Base-by-base conservation (phyloP, 75 land plant species). In the Adiantum capillusveneris region DNA sequence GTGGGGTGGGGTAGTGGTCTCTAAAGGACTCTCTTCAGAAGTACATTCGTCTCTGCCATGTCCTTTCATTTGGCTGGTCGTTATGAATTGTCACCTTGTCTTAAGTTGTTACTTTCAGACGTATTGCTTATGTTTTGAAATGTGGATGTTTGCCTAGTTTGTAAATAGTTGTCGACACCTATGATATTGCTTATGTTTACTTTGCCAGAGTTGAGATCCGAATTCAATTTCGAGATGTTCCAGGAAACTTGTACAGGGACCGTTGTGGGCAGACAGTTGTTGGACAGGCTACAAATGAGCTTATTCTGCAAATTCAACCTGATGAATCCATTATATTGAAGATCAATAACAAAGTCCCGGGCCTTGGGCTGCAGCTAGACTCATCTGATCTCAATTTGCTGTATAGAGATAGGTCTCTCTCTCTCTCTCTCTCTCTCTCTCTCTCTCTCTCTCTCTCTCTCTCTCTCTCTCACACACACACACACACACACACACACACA, bases 301-400 rank as follows among this genome's bases (percentile, higher is more conserved):
- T 89, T 9, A 61, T 89, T 24, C 45, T 90, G 1, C 65, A 84
- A 21, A 78, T 70, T 16, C 43, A 59, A 31, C 92, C 96, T 25
- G 83, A 84, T 30, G 87, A 84, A 56, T 94, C 81, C 25, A 90
- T 90, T 31, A 52, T 65, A 11, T 31, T 90, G 50, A 83, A 72
- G 44, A 70, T 90, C 62, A 90, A 86, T 65, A 90, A 90, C 53
- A 90, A 90, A 56, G 65, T 90, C 44, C 96, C 96, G 1, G 96
- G 96, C 7, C 37, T 90, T 26, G 87, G 77, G 11, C 17, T 87
- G 65, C 75, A 72, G 31, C 53, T 90, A 65, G 96, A 90, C 71
- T 69, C 76, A 56, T 71, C 80, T 26, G 80, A 89, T 41, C 72
- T 89, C 11, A 89, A 89, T 69, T 57, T 88, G 67, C 77, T 80